Evolutionary conservation across 805 yeast genomes (phyloP), one percentile per base, ranked within the genome.

Genomic region (Kockiozyma suomiensis): DNA sequence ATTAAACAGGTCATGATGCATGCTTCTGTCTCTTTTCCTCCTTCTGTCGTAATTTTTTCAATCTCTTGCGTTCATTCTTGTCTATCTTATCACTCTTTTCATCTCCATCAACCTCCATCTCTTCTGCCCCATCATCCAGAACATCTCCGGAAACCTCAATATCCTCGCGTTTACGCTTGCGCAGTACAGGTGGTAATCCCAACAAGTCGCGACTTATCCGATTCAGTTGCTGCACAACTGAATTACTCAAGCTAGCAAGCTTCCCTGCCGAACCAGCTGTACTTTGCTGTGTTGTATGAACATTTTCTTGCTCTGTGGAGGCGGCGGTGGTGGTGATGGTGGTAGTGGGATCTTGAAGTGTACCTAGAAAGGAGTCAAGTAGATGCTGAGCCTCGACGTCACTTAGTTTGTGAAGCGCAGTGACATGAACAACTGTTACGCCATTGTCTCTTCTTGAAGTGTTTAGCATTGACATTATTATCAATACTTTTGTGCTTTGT

Each of bases 181-280:
- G 46, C 38, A 50, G 23, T 40, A 61, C 21, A 1, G 96, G 96
- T 8, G 96, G 93, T 59, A 89, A 79, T 0, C 96, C 96, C 66
- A 90, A 78, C 66, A 88, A 81, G 64, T 87, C 90, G 74, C 96
- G 81, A 70, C 86, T 93, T 42, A 88, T 77, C 71, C 96, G 80
- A 68, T 79, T 81, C 68, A 89, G 77, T 75, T 88, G 96, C 59
- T 88, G 78, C 62, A 78, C 68, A 19, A 81, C 77, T 28, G 82
- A 78, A 19, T 69, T 74, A 15, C 70, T 72, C 53, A 83, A 75
- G 10, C 58, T 48, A 21, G 55, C 42, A 3, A 30, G 6, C 33
- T 30, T 30, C 10, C 33, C 33, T 10, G 33, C 10, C 33, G 6
- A 7, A 7, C 10, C 23, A 38, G n/a, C 38, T 28, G 30, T 5